Conservation (phyloP, 1,284 basidiomycete species). For the Tilletia horrida region DNA sequence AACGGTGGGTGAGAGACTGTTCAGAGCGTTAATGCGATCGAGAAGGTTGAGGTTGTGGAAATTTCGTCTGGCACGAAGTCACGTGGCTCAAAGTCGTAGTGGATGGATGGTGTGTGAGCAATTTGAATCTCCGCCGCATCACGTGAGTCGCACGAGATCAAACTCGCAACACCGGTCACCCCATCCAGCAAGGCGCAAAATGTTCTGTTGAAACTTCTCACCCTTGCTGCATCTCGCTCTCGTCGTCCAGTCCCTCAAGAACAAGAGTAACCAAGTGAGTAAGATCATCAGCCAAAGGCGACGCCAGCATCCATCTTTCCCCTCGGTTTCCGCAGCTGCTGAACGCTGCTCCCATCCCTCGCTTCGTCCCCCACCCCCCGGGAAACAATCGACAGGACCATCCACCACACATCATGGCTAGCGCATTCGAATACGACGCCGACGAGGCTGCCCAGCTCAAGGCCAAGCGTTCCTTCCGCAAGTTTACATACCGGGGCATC, state of each 20-base stretch:
- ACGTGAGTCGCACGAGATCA: background rate
- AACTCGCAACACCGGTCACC: too few relatives aligned
- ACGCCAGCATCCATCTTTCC: background rate
- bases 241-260: background rate
- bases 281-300: background rate
- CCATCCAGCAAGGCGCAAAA: too few relatives aligned
- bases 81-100: background rate
- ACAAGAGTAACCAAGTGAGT: too few relatives aligned
- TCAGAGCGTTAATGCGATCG: background rate
- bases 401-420: slow-evolving; percentile 11
- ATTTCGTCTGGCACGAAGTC: background rate
- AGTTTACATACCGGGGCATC: slow-evolving; percentile 96
- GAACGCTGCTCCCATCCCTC: background rate
- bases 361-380: background rate
- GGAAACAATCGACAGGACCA: background rate
- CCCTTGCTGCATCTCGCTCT: background rate
- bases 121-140: background rate
- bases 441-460: slow-evolving; percentile 55
- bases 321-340: background rate
- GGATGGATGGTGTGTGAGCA: background rate
- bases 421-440: slow-evolving; percentile 54
- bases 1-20: background rate
- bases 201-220: background rate
- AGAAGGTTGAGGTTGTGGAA: slow-evolving; percentile 5
- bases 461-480: slow-evolving; percentile 95